These are phyloP conservation scores for Hypoxylon fuscum DNA, from an alignment of 495 filamentous ascomycete genomes.

Conservation along the genomic window DNA sequence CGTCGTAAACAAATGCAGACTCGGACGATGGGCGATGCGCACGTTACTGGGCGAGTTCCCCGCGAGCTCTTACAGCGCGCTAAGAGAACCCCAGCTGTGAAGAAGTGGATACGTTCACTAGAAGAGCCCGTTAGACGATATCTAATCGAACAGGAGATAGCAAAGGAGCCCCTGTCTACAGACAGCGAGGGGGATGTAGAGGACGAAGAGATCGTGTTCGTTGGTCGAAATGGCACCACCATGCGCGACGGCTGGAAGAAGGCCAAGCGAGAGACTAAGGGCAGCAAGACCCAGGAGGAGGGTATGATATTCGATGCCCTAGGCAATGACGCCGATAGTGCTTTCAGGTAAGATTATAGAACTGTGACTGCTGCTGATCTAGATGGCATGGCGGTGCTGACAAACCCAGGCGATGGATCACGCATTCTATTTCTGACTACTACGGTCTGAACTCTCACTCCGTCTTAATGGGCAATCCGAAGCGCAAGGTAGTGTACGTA, in stretches of 20 bases:
- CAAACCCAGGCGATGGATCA: constrained; percentile 80
- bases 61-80: constrained; percentile 64
- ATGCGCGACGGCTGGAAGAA: constrained; percentile 3
- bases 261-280: constrained; percentile 49
- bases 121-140: constrained; percentile 59
- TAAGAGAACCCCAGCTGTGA: constrained; percentile 58
- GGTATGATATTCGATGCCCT: constrained; percentile 82
- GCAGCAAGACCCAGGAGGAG: constrained; percentile 66
- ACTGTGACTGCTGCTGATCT: constrained; percentile 17
- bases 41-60: constrained; percentile 60
- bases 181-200: constrained; percentile 63
- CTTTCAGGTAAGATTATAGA: constrained; percentile 74
- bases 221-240: constrained; percentile 42
- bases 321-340: constrained; percentile 75
- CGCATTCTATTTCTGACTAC: constrained; percentile 90
- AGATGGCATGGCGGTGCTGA: constrained; percentile 34
- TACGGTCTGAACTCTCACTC: constrained; percentile 91
- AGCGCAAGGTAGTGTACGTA: constrained; percentile 88
- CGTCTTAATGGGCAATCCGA: constrained; percentile 77
- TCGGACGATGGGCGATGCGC: constrained; percentile 37
- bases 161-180: constrained; percentile 55
- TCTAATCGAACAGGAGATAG: constrained; percentile 53
- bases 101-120: constrained; percentile 56
- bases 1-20: constrained; percentile 43
- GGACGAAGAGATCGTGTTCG: constrained; percentile 94